Conservation (phyloP, 176 grass and related monocot genomes). For the Metroxylon sagu region DNA sequence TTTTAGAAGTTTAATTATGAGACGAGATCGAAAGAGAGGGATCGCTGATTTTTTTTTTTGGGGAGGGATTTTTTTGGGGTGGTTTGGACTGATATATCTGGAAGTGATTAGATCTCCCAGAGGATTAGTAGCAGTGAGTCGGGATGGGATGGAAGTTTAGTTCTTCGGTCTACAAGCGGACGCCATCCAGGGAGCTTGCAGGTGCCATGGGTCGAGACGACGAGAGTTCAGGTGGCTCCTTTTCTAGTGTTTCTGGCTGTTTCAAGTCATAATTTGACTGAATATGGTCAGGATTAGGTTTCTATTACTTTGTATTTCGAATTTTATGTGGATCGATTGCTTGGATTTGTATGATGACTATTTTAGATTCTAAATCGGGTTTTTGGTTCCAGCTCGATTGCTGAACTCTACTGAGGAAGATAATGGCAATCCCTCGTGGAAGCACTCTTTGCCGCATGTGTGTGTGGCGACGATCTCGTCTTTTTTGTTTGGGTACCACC, state of each 20-base stretch:
- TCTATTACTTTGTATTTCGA: too few species aligned
- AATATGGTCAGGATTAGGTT: too few species aligned
- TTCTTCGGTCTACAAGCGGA: conserved; percentile 70
- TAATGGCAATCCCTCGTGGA: conserved; percentile 55
- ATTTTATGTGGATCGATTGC: too few species aligned
- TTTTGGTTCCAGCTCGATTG: conserved; percentile 1
- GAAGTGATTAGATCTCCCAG: neutral
- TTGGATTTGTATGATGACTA: too few species aligned
- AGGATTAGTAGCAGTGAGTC: neutral
- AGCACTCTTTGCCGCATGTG: conserved; percentile 71
- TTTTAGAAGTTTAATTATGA: too few species aligned
- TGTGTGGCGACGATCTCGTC: conserved; percentile 89
- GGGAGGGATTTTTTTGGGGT: too few species aligned
- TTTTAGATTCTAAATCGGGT: neutral
- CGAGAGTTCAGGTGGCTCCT: conserved; percentile 43
- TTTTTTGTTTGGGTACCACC: conserved; percentile 87
- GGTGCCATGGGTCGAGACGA: conserved; percentile 34
- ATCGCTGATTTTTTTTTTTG: too few species aligned
- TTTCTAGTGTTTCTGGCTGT: neutral
- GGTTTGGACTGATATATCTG: neutral
- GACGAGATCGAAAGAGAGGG: too few species aligned
- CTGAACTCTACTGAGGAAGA: conserved; percentile 14
- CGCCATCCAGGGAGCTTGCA: conserved; percentile 54
- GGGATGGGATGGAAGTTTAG: conserved; percentile 68
- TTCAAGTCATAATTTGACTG: too few species aligned